These are phyloP conservation scores for Skeletonema grethae DNA, from an alignment of 108 stramenopile species.

Conservation along the genomic window DNA sequence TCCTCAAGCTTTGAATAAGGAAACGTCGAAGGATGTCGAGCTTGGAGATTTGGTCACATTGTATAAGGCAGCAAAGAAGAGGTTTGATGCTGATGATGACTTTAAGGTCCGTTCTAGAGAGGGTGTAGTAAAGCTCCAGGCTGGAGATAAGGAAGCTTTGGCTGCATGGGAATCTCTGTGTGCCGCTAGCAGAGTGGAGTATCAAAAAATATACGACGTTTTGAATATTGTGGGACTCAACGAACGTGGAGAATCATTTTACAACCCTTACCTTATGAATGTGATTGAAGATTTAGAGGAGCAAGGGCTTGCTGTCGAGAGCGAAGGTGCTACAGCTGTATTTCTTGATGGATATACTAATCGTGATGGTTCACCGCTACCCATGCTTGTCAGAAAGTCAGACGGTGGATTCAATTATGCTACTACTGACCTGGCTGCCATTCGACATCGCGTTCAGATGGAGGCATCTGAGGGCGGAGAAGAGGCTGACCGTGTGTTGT, in stretches of 20 bases:
- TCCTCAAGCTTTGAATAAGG: slow-evolving; percentile 81
- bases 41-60: slow-evolving; percentile 91
- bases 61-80: slow-evolving; percentile 96
- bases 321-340: slow-evolving; percentile 89
- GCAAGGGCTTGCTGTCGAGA: slow-evolving; percentile 76
- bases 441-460: slow-evolving; percentile 84
- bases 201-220: slow-evolving; percentile 86
- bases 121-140: slow-evolving; percentile 96
- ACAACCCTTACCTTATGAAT: slow-evolving; percentile 89
- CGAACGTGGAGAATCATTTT: slow-evolving; percentile 96
- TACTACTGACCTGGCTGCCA: slow-evolving; percentile 97
- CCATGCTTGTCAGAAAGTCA: slow-evolving; percentile 93
- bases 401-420: slow-evolving; percentile 99
- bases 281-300: slow-evolving; percentile 84
- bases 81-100: slow-evolving; percentile 86
- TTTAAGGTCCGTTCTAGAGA: slow-evolving; percentile 90
- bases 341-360: slow-evolving; percentile 86
- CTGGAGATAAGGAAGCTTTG: slow-evolving; percentile 86
- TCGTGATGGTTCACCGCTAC: slow-evolving; percentile 82
- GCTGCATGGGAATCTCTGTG: slow-evolving; percentile 93
- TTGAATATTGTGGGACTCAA: slow-evolving; percentile 74
- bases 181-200: slow-evolving; percentile 78
- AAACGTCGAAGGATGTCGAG: slow-evolving; percentile 70
- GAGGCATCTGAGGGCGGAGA: slow-evolving; percentile 67
- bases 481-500: slow-evolving; percentile 84